Evolutionary conservation across 164 flowering plant species (phyloP), one percentile per base, ranked within the genome.

Genomic region (Chimonanthus praecox): DNA sequence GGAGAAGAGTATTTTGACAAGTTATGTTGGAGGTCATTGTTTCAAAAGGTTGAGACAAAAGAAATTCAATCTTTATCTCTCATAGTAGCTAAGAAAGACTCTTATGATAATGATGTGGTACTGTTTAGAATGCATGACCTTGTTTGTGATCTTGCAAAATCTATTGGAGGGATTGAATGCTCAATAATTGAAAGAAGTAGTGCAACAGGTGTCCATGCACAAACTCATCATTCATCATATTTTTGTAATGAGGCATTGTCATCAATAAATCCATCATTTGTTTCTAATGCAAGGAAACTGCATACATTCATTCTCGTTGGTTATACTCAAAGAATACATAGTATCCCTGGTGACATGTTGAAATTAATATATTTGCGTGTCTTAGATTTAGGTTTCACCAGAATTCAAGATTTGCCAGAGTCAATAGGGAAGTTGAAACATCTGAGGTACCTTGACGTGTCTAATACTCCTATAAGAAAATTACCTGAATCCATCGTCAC

Each of bases 401-500:
- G 0, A 13, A 9, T 43, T 15, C 6, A 1, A 6, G 50, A 47
- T 16, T 48, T 72, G 68, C 58, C 50, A 6, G 13, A n/a, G 47
- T 72, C 74, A 62, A 61, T 63, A 8, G 68, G 58, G 3, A 15
- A 49, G 20, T 64, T 64, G 62, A 50, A 73, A 50, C 75, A 73
- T 13, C 43, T 73, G 47, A 49, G 75, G 48, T 65, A 72, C 47
- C 68, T 72, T 20, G 47, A 49, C 46, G 7, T 72, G 65, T 47
- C 68, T 7, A 0, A 6, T 11, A 43, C 68, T 43, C 3, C 4
- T 5, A 20, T 63, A 5, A 44, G 63, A 72, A 33, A 58, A 63
- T 21, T 72, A 2, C 84, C 87, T 18, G 72, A 47, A 13, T 49
- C 73, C 3, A 47, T 81, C n/a, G 60, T 74, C 49, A 60, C 63